Evolutionary conservation across 495 filamentous ascomycete species (phyloP).

Genomic region (Podospora pseudoanserina): DNA sequence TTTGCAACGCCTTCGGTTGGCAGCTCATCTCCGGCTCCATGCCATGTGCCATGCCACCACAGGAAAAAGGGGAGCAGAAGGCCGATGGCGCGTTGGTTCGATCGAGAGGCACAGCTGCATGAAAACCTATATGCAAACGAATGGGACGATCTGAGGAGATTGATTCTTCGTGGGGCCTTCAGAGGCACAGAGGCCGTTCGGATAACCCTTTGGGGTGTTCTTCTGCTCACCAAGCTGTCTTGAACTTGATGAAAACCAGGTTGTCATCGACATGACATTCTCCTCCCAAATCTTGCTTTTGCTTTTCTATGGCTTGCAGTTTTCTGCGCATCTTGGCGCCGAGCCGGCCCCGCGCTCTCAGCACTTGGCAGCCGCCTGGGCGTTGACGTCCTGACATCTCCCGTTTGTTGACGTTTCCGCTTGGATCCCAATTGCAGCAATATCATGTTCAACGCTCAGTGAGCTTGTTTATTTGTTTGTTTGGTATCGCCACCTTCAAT

Average conservation of each 20-base stretch:
- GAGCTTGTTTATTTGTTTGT: too few species aligned
- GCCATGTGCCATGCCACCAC: not conserved
- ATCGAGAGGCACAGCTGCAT: not conserved
- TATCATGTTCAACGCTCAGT: too few species aligned
- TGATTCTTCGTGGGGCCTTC: not conserved
- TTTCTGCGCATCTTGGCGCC: not conserved
- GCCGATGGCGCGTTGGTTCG: too few species aligned
- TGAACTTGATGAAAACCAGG: too few species aligned
- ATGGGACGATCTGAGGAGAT: not conserved
- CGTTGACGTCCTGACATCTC: not conserved
- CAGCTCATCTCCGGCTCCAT: not conserved
- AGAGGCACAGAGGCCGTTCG: too few species aligned
- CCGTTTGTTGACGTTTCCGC: not conserved
- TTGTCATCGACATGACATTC: too few species aligned
- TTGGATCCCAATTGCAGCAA: too few species aligned
- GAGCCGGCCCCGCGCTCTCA: not conserved
- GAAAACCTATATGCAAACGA: not conserved
- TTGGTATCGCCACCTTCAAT: too few species aligned
- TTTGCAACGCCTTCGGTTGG: constrained; percentile 33
- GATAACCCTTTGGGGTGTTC: too few species aligned
- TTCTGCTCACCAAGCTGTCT: too few species aligned
- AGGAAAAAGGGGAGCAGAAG: not conserved
- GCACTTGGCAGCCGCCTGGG: not conserved
- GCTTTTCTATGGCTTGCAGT: not conserved
- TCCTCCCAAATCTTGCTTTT: not conserved